These are phyloP conservation scores for Pochonia chlamydosporia DNA, from an alignment of 2,329 filamentous ascomycete species.

Conservation along the genomic window DNA sequence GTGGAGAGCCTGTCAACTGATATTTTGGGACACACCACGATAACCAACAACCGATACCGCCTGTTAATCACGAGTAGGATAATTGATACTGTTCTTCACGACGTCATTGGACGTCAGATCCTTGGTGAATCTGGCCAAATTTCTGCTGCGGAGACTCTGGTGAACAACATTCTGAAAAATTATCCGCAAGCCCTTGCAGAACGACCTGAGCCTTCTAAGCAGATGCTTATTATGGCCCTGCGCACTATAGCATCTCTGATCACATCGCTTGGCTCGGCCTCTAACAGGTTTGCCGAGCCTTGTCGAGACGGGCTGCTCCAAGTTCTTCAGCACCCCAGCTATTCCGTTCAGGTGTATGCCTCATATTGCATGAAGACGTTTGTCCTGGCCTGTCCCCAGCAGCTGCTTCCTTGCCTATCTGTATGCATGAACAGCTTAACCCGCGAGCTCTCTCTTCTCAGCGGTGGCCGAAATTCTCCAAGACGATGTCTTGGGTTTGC, in stretches of 20 bases:
- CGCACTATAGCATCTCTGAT: slow-evolving; percentile 77
- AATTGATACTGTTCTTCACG: slow-evolving; percentile 76
- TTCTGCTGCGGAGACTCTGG: slow-evolving; percentile 70
- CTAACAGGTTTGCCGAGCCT: slow-evolving; percentile 70
- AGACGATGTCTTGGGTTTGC: slow-evolving; percentile 85
- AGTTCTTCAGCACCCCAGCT: slow-evolving; percentile 89
- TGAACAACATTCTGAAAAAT: slow-evolving; percentile 88
- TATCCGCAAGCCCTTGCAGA: slow-evolving; percentile 88
- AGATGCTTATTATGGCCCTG: slow-evolving; percentile 72
- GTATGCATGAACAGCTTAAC: slow-evolving; percentile 95
- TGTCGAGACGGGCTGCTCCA: slow-evolving; percentile 86
- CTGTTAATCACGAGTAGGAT: slow-evolving; percentile 80
- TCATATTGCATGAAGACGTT: slow-evolving; percentile 82
- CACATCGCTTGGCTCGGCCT: slow-evolving; percentile 72
- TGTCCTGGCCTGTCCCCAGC: slow-evolving; percentile 84
- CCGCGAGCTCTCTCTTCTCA: slow-evolving; percentile 75
- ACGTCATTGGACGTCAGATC: slow-evolving; percentile 73
- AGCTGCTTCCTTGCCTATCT: slow-evolving; percentile 83
- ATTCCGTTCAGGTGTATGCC: slow-evolving; percentile 88
- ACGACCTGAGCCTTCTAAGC: slow-evolving; percentile 80
- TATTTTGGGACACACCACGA: slow-evolving; percentile 67
- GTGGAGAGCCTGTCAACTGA: slow-evolving; percentile 76
- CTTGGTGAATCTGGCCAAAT: slow-evolving; percentile 86
- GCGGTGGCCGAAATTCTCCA: slow-evolving; percentile 69
- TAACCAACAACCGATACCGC: slow-evolving; percentile 81